Evolutionary conservation across 108 stramenopile genomes (phyloP), one percentile per base, ranked within the genome.

Genomic region (Mayamaea pseudoterrestris): DNA sequence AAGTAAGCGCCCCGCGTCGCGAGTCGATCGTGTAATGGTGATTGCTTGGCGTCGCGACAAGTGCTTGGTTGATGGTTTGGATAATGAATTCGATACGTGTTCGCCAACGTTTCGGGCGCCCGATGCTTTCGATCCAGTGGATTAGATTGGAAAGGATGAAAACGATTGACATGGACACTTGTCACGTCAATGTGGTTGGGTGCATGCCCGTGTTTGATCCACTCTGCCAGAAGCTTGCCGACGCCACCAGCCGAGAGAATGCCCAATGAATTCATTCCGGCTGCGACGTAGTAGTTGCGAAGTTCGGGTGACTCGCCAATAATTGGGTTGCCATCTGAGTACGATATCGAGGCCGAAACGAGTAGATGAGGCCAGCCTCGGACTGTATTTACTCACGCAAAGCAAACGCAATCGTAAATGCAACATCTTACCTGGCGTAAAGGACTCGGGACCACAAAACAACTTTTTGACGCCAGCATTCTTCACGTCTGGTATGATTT

Each of bases 391-490:
- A n/a, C n/a, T n/a, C n/a, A n/a, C n/a, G n/a, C n/a, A n/a, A n/a
- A n/a, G n/a, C n/a, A n/a, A n/a, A n/a, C n/a, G n/a, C n/a, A n/a
- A n/a, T n/a, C n/a, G n/a, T n/a, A n/a, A 34, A 12, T n/a, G n/a
- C n/a, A n/a, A n/a, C n/a, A n/a, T n/a, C 6, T 54, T 44, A 37
- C 78, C 76, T 3, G 85, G 85, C 0, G 85, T 82, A 41, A 88
- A 88, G 24, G 62, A 65, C 57, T 80, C 78, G 1, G 85, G 85
- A 13, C 85, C 85, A 60, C 85, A 88, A 58, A 88, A 88, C 52
- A 88, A 61, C 9, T 60, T 67, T 48, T 82, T 80, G 56, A 69
- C 34, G 5, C 85, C 85, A 9, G 66, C 78, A 27, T 63, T 30
- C 4, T 57, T 36, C 1, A 68, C 35, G 8, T 59, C 56, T 2